phyloP scores from a whole-genome alignment of 2,329 filamentous ascomycete species.

The Fusarium nanum region DNA sequence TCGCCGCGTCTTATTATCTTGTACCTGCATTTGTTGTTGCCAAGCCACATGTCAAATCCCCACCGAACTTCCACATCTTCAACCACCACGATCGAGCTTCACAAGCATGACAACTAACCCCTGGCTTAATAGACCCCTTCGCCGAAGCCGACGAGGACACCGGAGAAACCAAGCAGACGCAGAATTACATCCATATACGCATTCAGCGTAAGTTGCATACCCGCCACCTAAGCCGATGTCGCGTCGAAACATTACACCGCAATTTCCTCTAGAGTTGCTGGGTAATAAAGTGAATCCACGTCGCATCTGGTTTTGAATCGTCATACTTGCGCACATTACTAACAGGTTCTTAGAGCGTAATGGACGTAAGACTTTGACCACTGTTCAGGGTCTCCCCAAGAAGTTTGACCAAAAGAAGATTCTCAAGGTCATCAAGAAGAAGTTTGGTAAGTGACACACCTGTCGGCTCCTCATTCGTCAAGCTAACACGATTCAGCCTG shows the following conservation, averaged over 20 bases:
- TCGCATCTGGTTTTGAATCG: not conserved
- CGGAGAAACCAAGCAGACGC: slow-evolving; percentile 92
- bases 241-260: slow-evolving; percentile 21
- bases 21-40: slow-evolving; percentile 45
- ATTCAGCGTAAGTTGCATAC: slow-evolving; percentile 83
- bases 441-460: slow-evolving; percentile 78
- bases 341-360: slow-evolving; percentile 81
- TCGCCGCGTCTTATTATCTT: slow-evolving; percentile 8
- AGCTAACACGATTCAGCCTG: slow-evolving; percentile 70
- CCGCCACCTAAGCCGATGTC: slow-evolving; percentile 6
- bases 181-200: slow-evolving; percentile 99
- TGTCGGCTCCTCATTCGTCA: not conserved
- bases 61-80: slow-evolving; percentile 21
- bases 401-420: slow-evolving; percentile 99
- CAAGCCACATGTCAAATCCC: slow-evolving; percentile 35
- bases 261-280: slow-evolving; percentile 24
- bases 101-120: slow-evolving; percentile 9
- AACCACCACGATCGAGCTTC: not conserved
- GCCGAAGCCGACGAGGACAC: slow-evolving; percentile 99
- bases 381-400: slow-evolving; percentile 97
- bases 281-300: slow-evolving; percentile 4
- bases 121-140: slow-evolving; percentile 85
- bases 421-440: slow-evolving; percentile 99
- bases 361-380: slow-evolving; percentile 99
- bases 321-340: slow-evolving; percentile 10